Conservation (phyloP, 805 yeast genomes). For the Hermanozyma aechmeae region DNA sequence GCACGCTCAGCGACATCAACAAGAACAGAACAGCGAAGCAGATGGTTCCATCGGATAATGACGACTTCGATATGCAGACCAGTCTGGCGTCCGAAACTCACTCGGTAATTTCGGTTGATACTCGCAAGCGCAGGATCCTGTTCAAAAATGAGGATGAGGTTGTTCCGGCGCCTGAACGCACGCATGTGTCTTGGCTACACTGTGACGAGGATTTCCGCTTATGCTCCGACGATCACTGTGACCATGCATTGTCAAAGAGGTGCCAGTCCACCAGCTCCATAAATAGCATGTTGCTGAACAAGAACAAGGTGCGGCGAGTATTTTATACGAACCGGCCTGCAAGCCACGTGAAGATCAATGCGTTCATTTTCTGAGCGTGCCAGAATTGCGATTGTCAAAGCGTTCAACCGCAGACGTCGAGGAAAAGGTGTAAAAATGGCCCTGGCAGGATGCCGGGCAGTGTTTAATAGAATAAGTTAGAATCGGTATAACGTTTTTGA, state of each 20-base stretch:
- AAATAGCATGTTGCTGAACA: constrained; percentile 3
- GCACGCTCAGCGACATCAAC: constrained; percentile 2
- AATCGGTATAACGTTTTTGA: too few species aligned
- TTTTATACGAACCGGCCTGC: constrained; percentile 8
- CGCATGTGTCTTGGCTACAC: constrained; percentile 8
- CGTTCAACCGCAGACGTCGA: too few species aligned
- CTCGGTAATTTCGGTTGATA: not conserved
- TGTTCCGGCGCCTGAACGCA: not conserved
- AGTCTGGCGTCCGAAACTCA: not conserved
- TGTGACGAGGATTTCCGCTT: constrained; percentile 8
- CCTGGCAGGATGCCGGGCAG: too few species aligned
- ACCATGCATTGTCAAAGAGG: constrained; percentile 3
- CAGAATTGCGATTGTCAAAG: too few species aligned
- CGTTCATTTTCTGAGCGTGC: constrained; percentile 3
- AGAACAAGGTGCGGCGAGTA: constrained; percentile 3
- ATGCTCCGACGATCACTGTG: constrained; percentile 7
- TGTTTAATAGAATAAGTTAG: too few species aligned
- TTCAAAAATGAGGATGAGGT: not conserved
- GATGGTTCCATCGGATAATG: not conserved
- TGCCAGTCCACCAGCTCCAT: constrained; percentile 7
- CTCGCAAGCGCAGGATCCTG: not conserved
- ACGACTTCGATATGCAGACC: not conserved
- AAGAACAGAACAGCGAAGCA: not conserved
- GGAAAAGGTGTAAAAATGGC: too few species aligned
- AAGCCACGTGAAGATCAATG: constrained; percentile 6